Conservation (phyloP, 179 eudicot species). For the Actinidia arguta region DNA sequence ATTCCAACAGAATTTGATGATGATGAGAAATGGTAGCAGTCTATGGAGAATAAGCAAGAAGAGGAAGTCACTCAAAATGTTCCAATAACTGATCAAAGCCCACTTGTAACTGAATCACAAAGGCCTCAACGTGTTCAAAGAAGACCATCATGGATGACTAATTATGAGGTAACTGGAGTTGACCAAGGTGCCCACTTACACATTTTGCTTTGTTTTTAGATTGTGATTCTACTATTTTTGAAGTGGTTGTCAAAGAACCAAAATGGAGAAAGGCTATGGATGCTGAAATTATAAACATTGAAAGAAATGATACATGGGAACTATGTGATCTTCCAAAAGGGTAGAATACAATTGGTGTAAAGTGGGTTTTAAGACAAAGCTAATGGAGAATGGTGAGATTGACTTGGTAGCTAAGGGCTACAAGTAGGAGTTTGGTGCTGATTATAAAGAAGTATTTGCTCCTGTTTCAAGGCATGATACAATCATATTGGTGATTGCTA, state of each 20-base stretch:
- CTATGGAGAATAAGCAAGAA: neutral
- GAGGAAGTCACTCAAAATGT: neutral
- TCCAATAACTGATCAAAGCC: neutral
- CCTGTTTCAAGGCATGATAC: too few relatives aligned
- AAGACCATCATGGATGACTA: neutral
- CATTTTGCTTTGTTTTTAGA: too few relatives aligned
- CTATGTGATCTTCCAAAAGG: too few relatives aligned
- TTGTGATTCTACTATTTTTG: neutral
- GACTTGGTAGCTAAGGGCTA: too few relatives aligned
- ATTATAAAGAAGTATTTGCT: too few relatives aligned
- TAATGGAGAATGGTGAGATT: too few relatives aligned
- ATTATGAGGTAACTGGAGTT: too few relatives aligned
- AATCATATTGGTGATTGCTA: too few relatives aligned
- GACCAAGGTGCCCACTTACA: too few relatives aligned
- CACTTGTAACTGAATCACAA: neutral
- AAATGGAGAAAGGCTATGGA: constrained; percentile 1
- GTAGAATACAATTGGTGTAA: neutral
- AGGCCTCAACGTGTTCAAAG: neutral
- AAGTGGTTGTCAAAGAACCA: neutral
- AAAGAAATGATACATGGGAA: neutral
- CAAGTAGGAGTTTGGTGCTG: too few relatives aligned
- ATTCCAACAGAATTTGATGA: neutral
- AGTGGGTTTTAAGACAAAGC: neutral
- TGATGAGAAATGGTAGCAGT: neutral
- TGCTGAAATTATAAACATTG: neutral